These are phyloP conservation scores for Tilletia caries DNA, from an alignment of 1,284 basidiomycete genomes.

Conservation along the genomic window DNA sequence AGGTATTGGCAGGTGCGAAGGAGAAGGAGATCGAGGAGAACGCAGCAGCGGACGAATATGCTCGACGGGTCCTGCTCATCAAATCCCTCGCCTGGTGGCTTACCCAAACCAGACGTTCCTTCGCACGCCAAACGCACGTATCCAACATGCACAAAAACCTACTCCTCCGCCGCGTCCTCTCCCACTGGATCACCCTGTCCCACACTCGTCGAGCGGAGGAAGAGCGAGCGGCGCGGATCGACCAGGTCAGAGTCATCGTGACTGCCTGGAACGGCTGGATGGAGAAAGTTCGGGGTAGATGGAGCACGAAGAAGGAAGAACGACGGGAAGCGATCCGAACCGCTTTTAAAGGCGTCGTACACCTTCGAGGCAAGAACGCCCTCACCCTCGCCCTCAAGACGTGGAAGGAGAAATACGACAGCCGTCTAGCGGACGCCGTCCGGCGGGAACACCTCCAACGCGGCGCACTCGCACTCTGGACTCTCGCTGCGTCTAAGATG, in stretches of 20 bases:
- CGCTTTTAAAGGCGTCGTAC: not conserved
- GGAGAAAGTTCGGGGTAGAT: not conserved
- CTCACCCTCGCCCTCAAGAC: not conserved
- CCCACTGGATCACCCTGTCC: not conserved
- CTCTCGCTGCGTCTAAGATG: slow-evolving; percentile 2
- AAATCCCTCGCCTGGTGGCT: slow-evolving; percentile 33
- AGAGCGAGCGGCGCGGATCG: not conserved
- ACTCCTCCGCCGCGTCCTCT: not conserved
- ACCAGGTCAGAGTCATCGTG: not conserved
- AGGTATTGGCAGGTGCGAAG: not conserved
- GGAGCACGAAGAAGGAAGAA: not conserved
- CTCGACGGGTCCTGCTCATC: slow-evolving; percentile 14
- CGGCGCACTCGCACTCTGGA: slow-evolving; percentile 5
- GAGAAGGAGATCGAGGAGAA: not conserved
- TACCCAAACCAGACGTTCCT: slow-evolving; percentile 23
- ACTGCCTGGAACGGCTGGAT: not conserved
- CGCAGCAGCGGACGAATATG: slow-evolving; percentile 20
- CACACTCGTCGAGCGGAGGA: not conserved
- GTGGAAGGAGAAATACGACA: not conserved
- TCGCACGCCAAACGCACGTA: slow-evolving; percentile 9
- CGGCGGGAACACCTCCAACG: slow-evolving; percentile 3
- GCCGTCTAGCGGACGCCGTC: not conserved
- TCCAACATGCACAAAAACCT: not conserved
- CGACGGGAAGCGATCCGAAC: not conserved
- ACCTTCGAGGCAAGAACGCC: not conserved